phyloP scores from a whole-genome alignment of 148 eudicot species.

The Rhododendron mucronatum region DNA sequence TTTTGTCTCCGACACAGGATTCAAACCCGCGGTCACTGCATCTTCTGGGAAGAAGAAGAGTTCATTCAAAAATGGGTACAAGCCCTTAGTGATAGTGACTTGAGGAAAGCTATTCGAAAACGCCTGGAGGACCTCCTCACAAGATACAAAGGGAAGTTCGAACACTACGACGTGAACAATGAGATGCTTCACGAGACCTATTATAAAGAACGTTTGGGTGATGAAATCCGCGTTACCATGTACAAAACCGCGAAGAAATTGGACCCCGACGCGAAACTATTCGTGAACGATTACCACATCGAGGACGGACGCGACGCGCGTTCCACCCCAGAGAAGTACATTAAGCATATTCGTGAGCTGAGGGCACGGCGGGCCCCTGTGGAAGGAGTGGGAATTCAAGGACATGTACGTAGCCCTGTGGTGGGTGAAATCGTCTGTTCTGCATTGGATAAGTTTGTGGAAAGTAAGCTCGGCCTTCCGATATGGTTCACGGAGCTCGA shows the following conservation, averaged over 20 bases:
- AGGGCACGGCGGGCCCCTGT: slow-evolving; percentile 82
- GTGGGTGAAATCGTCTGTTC: slow-evolving; percentile 68
- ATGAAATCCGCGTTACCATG: slow-evolving; percentile 63
- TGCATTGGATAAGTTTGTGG: slow-evolving; percentile 61
- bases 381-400: slow-evolving; percentile 92
- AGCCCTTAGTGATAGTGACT: slow-evolving; percentile 38
- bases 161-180: slow-evolving; percentile 93
- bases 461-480: slow-evolving; percentile 64
- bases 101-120: slow-evolving; percentile 54
- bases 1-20: slow-evolving; percentile 56
- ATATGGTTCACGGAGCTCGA: slow-evolving; percentile 94
- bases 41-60: slow-evolving; percentile 79
- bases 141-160: slow-evolving; percentile 80
- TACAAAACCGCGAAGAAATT: slow-evolving; percentile 69
- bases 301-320: slow-evolving; percentile 66
- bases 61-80: slow-evolving; percentile 66
- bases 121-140: slow-evolving; percentile 63
- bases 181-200: slow-evolving; percentile 92
- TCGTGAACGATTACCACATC: slow-evolving; percentile 83
- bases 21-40: slow-evolving; percentile 75
- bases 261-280: slow-evolving; percentile 56
- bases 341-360: slow-evolving; percentile 54
- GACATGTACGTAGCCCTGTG: slow-evolving; percentile 65
- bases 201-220: slow-evolving; percentile 65
- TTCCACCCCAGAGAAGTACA: slow-evolving; percentile 73